These are phyloP conservation scores for Pugionium dolabratum DNA, from an alignment of 345 rosid genomes.

Conservation along the genomic window DNA sequence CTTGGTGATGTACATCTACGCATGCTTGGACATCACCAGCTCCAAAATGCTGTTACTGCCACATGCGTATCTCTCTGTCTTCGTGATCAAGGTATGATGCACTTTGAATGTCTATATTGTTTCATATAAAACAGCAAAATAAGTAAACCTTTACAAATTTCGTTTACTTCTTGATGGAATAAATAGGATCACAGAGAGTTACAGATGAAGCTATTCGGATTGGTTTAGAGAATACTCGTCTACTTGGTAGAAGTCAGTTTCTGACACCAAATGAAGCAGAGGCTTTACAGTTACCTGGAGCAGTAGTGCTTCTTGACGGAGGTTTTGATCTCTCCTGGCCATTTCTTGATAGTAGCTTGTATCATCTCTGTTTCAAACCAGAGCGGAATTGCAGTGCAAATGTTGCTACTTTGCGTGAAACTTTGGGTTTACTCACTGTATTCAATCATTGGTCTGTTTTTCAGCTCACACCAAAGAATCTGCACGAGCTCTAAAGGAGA, in stretches of 20 bases:
- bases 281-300: constrained; percentile 60
- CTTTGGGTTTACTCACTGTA: neutral
- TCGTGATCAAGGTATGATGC: constrained; percentile 56
- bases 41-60: constrained; percentile 85
- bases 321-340: constrained; percentile 43
- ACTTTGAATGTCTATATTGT: constrained; percentile 6
- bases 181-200: constrained; percentile 65
- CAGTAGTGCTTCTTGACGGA: constrained; percentile 83
- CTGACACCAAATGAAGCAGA: constrained; percentile 60
- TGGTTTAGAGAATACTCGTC: constrained; percentile 69
- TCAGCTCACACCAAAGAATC: constrained; percentile 95
- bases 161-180: constrained; percentile 23
- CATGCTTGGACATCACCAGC: constrained; percentile 90
- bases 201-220: constrained; percentile 65
- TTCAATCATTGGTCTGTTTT: constrained; percentile 20
- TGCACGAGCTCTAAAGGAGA: constrained; percentile 70
- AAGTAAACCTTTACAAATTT: neutral
- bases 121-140: neutral
- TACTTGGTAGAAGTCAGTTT: constrained; percentile 90
- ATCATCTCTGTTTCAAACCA: neutral
- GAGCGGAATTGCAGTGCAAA: neutral
- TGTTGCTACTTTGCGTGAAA: neutral
- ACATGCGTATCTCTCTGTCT: constrained; percentile 71
- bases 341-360: neutral
- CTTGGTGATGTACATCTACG: constrained; percentile 59